Evolutionary conservation across 352 stramenopile species (phyloP).

Genomic region (Thraustochytrium sp.): DNA sequence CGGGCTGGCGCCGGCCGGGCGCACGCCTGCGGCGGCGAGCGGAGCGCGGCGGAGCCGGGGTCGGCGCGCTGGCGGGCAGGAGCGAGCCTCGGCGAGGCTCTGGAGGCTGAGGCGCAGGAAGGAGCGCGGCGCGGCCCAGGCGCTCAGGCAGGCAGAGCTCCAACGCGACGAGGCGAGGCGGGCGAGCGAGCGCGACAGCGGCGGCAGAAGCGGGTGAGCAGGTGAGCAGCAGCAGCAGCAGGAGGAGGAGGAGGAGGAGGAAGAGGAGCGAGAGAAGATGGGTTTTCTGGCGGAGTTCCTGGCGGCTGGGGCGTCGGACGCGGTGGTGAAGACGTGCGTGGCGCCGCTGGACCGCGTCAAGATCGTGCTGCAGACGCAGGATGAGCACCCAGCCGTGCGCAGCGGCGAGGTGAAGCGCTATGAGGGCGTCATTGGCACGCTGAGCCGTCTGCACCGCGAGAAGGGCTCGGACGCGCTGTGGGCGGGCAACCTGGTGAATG

Average conservation of each 20-base stretch:
- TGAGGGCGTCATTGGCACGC: slow-evolving; percentile 75
- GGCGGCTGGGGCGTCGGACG: slow-evolving; percentile 50
- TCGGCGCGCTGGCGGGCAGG: no score
- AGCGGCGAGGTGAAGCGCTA: slow-evolving; percentile 71
- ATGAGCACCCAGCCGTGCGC: slow-evolving; percentile 80
- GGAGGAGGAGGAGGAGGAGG: neutral
- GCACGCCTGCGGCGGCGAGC: no score
- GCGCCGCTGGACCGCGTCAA: slow-evolving; percentile 78
- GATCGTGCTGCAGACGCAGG: slow-evolving; percentile 72
- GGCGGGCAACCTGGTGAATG: slow-evolving; percentile 77
- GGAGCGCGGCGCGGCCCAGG: no score
- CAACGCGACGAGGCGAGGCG: no score
- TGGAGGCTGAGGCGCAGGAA: no score
- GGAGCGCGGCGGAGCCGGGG: no score
- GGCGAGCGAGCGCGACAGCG: neutral
- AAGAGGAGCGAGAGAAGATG: no score
- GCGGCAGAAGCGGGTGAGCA: neutral
- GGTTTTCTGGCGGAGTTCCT: neutral
- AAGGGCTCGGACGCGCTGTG: slow-evolving; percentile 75
- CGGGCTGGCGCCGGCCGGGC: no score
- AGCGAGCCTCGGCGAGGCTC: no score
- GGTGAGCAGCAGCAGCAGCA: neutral
- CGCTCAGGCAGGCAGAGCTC: no score
- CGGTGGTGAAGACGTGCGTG: slow-evolving; percentile 65
- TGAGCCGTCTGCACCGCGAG: slow-evolving; percentile 68